phyloP scores from a whole-genome alignment of 148 eudicot genomes.

The Nepenthes gracilis region DNA sequence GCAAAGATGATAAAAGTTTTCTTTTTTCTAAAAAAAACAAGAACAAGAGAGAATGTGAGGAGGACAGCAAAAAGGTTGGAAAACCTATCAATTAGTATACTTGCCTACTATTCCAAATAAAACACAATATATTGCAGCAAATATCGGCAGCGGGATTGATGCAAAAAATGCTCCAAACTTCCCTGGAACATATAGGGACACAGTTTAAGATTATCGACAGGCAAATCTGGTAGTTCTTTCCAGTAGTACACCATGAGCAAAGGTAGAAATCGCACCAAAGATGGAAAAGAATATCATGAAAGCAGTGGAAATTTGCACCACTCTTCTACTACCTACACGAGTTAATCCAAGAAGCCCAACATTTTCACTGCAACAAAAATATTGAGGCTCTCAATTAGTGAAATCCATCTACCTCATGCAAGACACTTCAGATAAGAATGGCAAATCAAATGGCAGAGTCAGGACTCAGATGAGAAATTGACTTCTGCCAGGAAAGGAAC shows the following conservation, averaged over 20 bases:
- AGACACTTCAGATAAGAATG: background rate
- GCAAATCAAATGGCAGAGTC: background rate
- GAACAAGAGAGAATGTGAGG: background rate
- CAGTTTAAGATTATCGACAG: background rate
- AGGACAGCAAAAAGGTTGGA: background rate
- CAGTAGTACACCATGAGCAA: background rate
- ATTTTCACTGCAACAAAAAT: conserved; percentile 60
- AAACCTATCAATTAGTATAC: conserved; percentile 9
- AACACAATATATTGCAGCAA: conserved; percentile 85
- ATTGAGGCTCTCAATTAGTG: conserved; percentile 25
- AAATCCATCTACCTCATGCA: conserved; percentile 8
- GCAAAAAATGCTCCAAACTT: conserved; percentile 97
- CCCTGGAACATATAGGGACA: conserved; percentile 32
- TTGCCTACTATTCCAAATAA: conserved; percentile 84
- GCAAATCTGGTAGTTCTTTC: background rate
- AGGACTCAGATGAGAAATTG: too few species aligned
- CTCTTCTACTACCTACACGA: conserved; percentile 93
- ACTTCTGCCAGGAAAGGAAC: too few species aligned
- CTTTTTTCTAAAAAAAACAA: background rate
- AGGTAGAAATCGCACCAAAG: conserved; percentile 42
- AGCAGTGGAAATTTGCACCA: conserved; percentile 74
- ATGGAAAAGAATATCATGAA: conserved; percentile 96
- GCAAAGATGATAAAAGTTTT: background rate
- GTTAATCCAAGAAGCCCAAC: conserved; percentile 93
- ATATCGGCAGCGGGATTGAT: conserved; percentile 81